phyloP scores from a whole-genome alignment of 352 stramenopile species.

The Phytophthora aleatoria region DNA sequence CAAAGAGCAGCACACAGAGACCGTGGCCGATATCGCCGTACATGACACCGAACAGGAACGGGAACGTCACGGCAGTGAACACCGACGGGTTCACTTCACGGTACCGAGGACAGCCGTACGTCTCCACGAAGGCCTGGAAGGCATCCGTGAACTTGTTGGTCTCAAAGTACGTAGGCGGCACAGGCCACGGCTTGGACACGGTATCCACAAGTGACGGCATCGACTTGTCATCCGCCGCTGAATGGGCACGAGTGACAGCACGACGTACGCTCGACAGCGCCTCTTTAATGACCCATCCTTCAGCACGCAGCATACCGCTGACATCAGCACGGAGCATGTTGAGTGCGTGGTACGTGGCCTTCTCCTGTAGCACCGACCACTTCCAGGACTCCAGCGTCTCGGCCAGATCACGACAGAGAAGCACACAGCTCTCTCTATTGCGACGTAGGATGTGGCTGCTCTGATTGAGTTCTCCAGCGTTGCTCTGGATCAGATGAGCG shows the following conservation, averaged over 20 bases:
- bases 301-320: conserved; percentile 95
- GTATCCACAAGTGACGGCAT: conserved; percentile 94
- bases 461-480: conserved; percentile 95
- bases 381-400: conserved; percentile 96
- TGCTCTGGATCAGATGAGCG: conserved; percentile 90
- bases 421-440: conserved; percentile 95
- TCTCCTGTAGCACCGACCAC: conserved; percentile 97
- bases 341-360: conserved; percentile 97
- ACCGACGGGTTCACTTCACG: conserved; percentile 98
- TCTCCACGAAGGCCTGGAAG: conserved; percentile 99
- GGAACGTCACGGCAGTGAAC: conserved; percentile 99
- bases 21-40: conserved; percentile 99
- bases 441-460: conserved; percentile 96
- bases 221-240: conserved; percentile 91
- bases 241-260: conserved; percentile 89
- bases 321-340: conserved; percentile 99
- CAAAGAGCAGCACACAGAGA: conserved; percentile 94
- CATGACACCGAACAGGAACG: conserved; percentile 99
- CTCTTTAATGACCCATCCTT: conserved; percentile 96
- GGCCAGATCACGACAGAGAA: conserved; percentile 93
- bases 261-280: conserved; percentile 82
- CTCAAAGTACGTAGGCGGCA: conserved; percentile 97
- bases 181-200: conserved; percentile 95
- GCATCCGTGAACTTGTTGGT: conserved; percentile 99
- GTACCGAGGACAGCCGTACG: conserved; percentile 98